Base-by-base conservation (phyloP, 495 filamentous ascomycete genomes). In the Astrothelium macrocarpum region DNA sequence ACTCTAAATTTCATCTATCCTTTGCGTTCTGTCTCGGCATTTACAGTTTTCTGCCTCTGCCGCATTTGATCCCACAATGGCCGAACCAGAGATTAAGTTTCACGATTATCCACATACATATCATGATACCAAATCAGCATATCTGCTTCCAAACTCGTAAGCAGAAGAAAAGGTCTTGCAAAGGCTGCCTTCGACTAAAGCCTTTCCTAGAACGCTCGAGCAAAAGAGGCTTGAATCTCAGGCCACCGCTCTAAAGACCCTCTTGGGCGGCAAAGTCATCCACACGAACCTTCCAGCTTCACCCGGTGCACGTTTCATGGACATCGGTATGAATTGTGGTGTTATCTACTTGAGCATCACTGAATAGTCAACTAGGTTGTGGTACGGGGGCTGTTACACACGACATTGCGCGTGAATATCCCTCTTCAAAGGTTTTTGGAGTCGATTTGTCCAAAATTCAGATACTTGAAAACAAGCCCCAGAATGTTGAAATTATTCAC, bases 311-410 rank as follows among this genome's bases (percentile, higher is more conserved):
- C 34, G 34, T 39, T 39, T 39, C 34, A 39, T 39, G 34, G 34
- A 39, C 34, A 39, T 39, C 34, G 34, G n/a, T n/a, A n/a, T n/a
- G n/a, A n/a, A n/a, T n/a, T n/a, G n/a, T n/a, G n/a, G n/a, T n/a
- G n/a, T n/a, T n/a, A n/a, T n/a, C n/a, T n/a, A n/a, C n/a, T n/a
- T n/a, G n/a, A n/a, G n/a, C n/a, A n/a, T n/a, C n/a, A n/a, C n/a
- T n/a, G n/a, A n/a, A n/a, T n/a, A n/a, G n/a, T n/a, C n/a, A n/a
- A n/a, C n/a, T 66, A n/a, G 64, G 65, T 39, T 67, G 65, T 25
- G 65, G 65, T 20, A 67, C 65, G 1, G 61, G 65, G 12, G 10
- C 53, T n/a, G 34, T 56, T 5, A 53, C 65, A 18, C 5, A 39
- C 18, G 28, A 64, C 14, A 56, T 67, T 14, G 62, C 23, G n/a